A percentile compares a stretch with the other conserved stretches of the same genome.
These are phyloP conservation scores for Ceratocystis huliohia DNA, from an alignment of 2,329 filamentous ascomycete species.

Conservation along the genomic window DNA sequence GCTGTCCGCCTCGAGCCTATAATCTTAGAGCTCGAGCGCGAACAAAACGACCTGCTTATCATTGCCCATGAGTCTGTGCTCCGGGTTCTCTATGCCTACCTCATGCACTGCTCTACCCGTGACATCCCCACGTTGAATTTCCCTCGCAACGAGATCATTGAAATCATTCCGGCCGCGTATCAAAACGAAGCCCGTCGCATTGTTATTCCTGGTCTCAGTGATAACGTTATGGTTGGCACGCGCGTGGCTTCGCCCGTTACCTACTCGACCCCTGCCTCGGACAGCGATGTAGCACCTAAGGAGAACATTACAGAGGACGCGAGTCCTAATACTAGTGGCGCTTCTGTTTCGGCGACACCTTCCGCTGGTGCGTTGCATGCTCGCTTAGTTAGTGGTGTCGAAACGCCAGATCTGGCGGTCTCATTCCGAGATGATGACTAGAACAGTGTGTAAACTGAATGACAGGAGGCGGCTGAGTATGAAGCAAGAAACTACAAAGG, in stretches of 20 bases:
- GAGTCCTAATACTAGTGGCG: not conserved
- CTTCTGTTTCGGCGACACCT: not conserved
- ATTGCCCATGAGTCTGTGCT: conserved; percentile 98
- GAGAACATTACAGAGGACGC: not conserved
- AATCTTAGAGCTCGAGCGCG: conserved; percentile 90
- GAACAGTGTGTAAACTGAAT: not conserved
- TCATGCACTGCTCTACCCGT: conserved; percentile 95
- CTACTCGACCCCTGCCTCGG: not conserved
- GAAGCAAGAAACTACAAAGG: no score
- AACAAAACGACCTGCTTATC: conserved; percentile 94
- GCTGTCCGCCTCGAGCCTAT: conserved; percentile 97
- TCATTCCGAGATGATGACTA: conserved; percentile 21
- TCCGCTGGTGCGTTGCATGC: not conserved
- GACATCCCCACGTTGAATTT: conserved; percentile 91
- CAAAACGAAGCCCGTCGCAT: conserved; percentile 92
- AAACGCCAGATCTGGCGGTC: conserved; percentile 17
- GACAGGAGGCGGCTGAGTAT: no score
- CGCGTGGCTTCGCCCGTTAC: conserved; percentile 19
- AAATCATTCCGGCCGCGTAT: conserved; percentile 95
- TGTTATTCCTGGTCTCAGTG: conserved; percentile 58
- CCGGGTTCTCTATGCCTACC: conserved; percentile 87
- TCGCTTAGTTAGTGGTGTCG: conserved; percentile 9
- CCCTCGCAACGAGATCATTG: conserved; percentile 92
- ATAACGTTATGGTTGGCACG: conserved; percentile 52
- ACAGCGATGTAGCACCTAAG: conserved; percentile 10